phyloP scores from a whole-genome alignment of 2,329 filamentous ascomycete species.

The Rhexocercosporidium sp. region DNA sequence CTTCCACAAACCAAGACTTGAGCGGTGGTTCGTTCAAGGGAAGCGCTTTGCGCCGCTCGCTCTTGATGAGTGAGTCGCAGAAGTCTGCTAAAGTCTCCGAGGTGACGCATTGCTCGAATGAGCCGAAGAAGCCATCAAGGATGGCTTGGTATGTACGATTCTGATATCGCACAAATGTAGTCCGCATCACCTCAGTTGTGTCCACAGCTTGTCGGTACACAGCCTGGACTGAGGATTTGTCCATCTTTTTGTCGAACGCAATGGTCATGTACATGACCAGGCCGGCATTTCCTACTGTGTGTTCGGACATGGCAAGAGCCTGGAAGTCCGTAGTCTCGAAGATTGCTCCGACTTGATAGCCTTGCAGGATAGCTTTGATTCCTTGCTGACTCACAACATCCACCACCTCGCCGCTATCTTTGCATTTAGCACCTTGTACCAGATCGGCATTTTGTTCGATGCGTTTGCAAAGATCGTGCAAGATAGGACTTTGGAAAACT shows the following conservation, averaged over 20 bases:
- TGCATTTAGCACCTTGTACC: no score
- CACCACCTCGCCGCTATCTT: no score
- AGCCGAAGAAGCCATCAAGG: not conserved
- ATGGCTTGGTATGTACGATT: not conserved
- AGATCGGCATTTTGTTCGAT: no score
- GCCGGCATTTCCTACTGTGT: no score
- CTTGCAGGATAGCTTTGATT: no score
- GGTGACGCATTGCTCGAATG: not conserved
- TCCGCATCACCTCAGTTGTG: not conserved
- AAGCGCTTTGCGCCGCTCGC: not conserved
- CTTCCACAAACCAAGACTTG: not conserved
- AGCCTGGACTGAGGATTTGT: not conserved
- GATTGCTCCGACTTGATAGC: no score
- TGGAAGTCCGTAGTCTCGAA: no score
- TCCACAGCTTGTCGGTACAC: not conserved
- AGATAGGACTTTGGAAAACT: no score
- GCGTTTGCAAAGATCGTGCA: no score
- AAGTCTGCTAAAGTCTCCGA: not conserved
- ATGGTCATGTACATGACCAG: not conserved
- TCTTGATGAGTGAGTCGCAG: not conserved
- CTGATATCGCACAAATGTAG: not conserved
- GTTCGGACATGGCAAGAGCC: no score
- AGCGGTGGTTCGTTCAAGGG: not conserved
- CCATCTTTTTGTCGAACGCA: not conserved
- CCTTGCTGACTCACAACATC: no score